Evolutionary conservation across 352 stramenopile species (phyloP), one percentile per base, ranked within the genome.

Genomic region (Pilasporangium apinafurcum): DNA sequence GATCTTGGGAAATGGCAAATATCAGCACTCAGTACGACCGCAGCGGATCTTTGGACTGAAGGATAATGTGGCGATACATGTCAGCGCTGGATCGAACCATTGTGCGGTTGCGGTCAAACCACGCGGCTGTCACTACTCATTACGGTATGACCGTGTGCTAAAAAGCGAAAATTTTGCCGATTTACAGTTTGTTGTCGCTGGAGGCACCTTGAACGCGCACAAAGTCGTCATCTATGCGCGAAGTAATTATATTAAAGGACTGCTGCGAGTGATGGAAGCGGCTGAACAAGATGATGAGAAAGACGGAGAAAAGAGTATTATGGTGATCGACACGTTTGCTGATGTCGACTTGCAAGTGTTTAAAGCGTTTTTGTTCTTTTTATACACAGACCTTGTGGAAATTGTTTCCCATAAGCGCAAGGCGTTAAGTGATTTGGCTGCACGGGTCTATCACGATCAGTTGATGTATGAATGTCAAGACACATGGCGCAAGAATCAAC

Each of bases 311-410:
- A 16, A 16, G 14, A 37, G 32, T 1, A 20, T 66, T 7, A 32
- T 85, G 0, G 43, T 61, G 13, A 51, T 88, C 17, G 59, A 82
- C 24, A 61, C 63, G 57, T 85, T 88, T 22, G 26, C 40, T 22
- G 73, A 86, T 37, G 68, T 83, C 2, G 76, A 88, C 26, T 51
- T 42, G 3, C 65, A 77, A 26, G 62, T 92, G 0, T 72, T 87
- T 27, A 71, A 62, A 16, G 65, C 76, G n/a, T 77, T 85, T 34
- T 52, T 92, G 33, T 24, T 40, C 17, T 92, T 70, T 47, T 38
- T 92, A 58, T 92, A 92, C 52, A 84, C 76, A 8, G 72, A 77
- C 30, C 76, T 73, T 20, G 45, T 89, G 3, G 60, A 82, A 3
- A 61, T 92, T 13, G 63, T 62, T 1, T 72, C 59, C 13, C 76